Percentiles rank a stretch among this genome's conserved stretches.
Conservation (phyloP, 129 eudicot genomes). For the Lonicera japonica region DNA sequence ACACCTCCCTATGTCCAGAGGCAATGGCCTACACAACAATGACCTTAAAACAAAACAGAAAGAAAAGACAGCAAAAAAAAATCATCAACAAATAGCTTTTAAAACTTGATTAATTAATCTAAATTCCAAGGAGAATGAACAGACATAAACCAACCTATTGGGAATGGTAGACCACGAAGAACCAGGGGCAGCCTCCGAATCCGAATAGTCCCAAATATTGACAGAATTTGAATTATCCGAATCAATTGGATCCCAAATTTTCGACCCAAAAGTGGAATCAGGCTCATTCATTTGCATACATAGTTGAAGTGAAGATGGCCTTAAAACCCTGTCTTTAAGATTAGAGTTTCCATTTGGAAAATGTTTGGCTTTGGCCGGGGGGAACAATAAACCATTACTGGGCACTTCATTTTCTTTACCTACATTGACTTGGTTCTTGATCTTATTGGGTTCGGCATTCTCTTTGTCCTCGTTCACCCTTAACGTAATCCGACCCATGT, state of each 20-base stretch:
- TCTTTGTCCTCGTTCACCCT: constrained; percentile 33
- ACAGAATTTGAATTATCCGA: constrained; percentile 46
- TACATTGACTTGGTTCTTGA: constrained; percentile 3
- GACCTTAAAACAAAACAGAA: constrained; percentile 34
- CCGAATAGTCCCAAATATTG: constrained; percentile 86
- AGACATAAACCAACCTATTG: constrained; percentile 44
- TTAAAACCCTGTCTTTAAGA: constrained; percentile 48
- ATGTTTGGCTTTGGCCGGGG: constrained; percentile 22
- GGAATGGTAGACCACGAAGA: constrained; percentile 93
- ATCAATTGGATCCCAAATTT: constrained; percentile 41
- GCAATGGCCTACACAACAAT: constrained; percentile 80
- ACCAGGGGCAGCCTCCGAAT: constrained; percentile 96
- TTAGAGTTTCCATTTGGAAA: constrained; percentile 22
- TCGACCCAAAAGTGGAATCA: constrained; percentile 39
- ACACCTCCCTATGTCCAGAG: constrained; percentile 84
- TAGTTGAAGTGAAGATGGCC: constrained; percentile 78
- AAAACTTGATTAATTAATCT: neutral
- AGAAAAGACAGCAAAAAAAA: constrained; percentile 4
- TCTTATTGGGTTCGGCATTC: constrained; percentile 28
- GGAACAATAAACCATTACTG: neutral
- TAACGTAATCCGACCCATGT: constrained; percentile 15
- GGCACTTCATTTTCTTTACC: constrained; percentile 36
- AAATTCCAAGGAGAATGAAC: neutral
- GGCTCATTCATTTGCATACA: constrained; percentile 75
- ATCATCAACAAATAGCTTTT: too few relatives aligned